phyloP scores from a whole-genome alignment of 139 green algal species.

The Chlorella sp. region DNA sequence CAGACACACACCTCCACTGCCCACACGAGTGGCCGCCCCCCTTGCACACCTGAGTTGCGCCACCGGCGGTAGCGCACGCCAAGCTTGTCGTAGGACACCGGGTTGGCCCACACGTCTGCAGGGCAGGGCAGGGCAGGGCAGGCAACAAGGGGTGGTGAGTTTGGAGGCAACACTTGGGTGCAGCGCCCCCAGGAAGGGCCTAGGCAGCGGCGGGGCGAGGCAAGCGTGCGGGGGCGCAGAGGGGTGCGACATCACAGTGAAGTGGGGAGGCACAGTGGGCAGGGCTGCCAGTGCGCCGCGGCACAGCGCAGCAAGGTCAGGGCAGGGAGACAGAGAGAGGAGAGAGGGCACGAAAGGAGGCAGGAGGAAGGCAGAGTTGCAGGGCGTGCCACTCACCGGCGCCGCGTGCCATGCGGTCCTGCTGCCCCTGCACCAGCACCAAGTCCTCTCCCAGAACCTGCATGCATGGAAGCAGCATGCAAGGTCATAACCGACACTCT shows the following conservation, averaged over 20 bases:
- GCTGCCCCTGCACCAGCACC: constrained; percentile 94
- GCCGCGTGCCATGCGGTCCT: constrained; percentile 90
- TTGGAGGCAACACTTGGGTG: too few relatives aligned
- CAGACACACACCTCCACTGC: neutral
- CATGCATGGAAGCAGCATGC: neutral
- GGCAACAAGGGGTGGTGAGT: too few relatives aligned
- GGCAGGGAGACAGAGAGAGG: too few relatives aligned
- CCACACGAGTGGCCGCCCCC: neutral
- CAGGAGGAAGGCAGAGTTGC: neutral
- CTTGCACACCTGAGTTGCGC: constrained; percentile 33
- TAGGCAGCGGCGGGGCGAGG: too few relatives aligned
- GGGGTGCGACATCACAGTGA: neutral
- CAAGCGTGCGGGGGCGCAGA: too few relatives aligned
- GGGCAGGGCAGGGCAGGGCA: neutral
- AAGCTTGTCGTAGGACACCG: constrained; percentile 98
- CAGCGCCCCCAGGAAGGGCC: too few relatives aligned
- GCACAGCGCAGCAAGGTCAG: neutral
- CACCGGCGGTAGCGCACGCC: constrained; percentile 90
- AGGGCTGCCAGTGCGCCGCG: neutral
- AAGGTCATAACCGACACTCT: neutral
- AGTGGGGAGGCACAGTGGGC: too few relatives aligned
- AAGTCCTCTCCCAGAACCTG: constrained; percentile 97
- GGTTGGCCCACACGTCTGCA: constrained; percentile 88
- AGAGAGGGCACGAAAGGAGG: too few relatives aligned
- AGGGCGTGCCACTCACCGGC: constrained; percentile 73